Percentiles rank a stretch among this genome's conserved stretches.
Conservation (phyloP, 768 basidiomycete genomes). For the Chiua virens region DNA sequence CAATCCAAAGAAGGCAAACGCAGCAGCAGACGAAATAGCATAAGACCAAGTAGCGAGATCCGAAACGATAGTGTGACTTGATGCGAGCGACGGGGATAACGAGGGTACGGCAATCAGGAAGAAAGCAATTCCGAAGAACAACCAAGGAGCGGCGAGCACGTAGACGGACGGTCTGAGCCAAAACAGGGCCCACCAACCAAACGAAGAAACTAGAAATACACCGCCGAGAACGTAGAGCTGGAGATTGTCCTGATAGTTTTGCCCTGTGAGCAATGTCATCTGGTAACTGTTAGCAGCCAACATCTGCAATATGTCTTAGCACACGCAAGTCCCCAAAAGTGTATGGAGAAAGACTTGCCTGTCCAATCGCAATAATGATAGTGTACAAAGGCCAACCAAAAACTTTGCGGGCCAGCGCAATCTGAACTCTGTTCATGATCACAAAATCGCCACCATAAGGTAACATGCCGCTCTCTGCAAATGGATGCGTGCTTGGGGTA, state of each 20-base stretch:
- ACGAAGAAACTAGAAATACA: constrained; percentile 82
- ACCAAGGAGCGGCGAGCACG: constrained; percentile 83
- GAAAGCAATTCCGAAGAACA: constrained; percentile 90
- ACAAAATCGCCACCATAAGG: constrained; percentile 59
- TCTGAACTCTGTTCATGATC: constrained; percentile 83
- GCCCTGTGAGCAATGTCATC: constrained; percentile 85
- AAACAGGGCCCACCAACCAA: constrained; percentile 90
- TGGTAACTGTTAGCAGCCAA: constrained; percentile 92
- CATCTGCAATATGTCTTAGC: constrained; percentile 49
- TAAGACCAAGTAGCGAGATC: constrained; percentile 88
- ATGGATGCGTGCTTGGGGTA: constrained; percentile 54
- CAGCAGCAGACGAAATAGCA: constrained; percentile 88
- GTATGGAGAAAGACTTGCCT: constrained; percentile 42
- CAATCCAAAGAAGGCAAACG: constrained; percentile 91
- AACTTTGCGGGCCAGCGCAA: constrained; percentile 77
- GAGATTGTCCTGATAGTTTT: constrained; percentile 75
- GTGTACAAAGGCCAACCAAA: constrained; percentile 91
- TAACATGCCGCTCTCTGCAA: constrained; percentile 45
- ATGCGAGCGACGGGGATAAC: constrained; percentile 54
- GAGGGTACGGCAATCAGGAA: constrained; percentile 90
- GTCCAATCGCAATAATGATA: constrained; percentile 83
- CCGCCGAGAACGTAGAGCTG: constrained; percentile 90
- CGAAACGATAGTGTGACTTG: constrained; percentile 65
- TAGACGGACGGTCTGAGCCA: constrained; percentile 85
- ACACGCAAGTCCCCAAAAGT: background rate